A percentile compares a stretch with the other conserved stretches of the same genome.
Conservation (phyloP, 495 filamentous ascomycete species). For the Penicillium robsamsonii region DNA sequence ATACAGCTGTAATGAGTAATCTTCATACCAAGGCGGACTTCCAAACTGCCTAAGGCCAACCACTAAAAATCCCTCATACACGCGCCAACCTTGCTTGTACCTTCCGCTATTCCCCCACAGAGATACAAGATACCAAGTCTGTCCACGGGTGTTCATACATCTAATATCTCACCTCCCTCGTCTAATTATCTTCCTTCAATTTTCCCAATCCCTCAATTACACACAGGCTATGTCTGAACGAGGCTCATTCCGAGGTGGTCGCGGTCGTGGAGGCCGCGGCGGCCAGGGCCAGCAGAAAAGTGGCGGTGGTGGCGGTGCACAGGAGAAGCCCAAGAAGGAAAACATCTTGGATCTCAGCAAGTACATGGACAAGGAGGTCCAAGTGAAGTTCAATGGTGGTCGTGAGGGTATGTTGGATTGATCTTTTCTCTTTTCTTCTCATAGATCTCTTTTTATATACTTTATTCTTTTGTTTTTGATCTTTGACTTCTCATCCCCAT, state of each 20-base stretch:
- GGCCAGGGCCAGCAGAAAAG: constrained; percentile 40
- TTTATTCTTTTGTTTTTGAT: neutral
- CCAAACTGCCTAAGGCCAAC: neutral
- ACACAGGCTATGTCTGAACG: constrained; percentile 62
- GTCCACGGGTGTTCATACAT: neutral
- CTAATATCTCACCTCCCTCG: constrained; percentile 5
- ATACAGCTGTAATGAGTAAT: constrained; percentile 1
- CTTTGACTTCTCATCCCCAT: neutral
- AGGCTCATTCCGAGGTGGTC: constrained; percentile 59
- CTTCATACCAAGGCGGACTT: constrained; percentile 5
- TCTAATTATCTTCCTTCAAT: constrained; percentile 4
- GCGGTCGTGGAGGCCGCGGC: constrained; percentile 47
- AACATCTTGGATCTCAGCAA: constrained; percentile 93
- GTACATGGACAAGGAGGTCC: constrained; percentile 94
- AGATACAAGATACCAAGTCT: constrained; percentile 1
- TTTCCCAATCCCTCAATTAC: constrained; percentile 6
- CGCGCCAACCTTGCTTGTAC: constrained; percentile 11
- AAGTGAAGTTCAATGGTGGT: constrained; percentile 94
- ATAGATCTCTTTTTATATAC: neutral
- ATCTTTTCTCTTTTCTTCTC: constrained; percentile 1
- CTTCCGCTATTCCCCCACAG: constrained; percentile 7
- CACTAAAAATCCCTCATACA: constrained; percentile 31
- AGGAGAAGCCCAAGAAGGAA: constrained; percentile 90
- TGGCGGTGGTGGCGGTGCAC: constrained; percentile 50
- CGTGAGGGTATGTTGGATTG: constrained; percentile 69